phyloP scores from a whole-genome alignment of 106 monocot species.

The Dioscorea alata region DNA sequence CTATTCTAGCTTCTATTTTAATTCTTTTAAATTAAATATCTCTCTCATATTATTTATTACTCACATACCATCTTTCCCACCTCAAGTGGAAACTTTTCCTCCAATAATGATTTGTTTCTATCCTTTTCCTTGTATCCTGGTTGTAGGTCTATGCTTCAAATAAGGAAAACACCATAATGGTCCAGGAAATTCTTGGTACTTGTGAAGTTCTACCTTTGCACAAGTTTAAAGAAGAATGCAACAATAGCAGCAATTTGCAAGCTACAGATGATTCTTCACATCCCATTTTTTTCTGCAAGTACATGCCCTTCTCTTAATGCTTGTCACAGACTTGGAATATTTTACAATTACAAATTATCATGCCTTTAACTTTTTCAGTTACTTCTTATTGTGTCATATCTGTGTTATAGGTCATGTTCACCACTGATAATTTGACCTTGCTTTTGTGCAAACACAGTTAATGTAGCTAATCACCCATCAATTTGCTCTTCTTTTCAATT shows the following conservation, averaged over 20 bases:
- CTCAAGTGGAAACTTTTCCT: too few relatives aligned
- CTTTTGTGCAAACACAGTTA: too few relatives aligned
- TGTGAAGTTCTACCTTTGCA: neutral
- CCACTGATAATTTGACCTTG: neutral
- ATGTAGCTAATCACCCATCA: too few relatives aligned
- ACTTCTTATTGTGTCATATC: neutral
- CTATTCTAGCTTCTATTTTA: neutral
- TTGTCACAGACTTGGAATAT: neutral
- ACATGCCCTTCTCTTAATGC: neutral
- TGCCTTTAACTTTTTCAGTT: neutral
- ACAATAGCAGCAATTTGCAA: neutral
- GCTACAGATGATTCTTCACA: neutral
- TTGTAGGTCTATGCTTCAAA: slow-evolving; percentile 4
- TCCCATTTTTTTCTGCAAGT: neutral
- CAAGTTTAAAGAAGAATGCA: neutral
- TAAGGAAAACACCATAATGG: neutral
- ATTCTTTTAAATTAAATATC: neutral
- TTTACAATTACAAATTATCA: neutral
- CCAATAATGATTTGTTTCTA: neutral
- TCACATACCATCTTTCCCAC: neutral
- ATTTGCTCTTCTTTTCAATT: too few relatives aligned
- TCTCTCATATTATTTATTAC: neutral
- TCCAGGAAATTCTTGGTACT: neutral
- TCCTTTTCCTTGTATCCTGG: neutral
- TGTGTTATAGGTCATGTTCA: neutral